Conservation (phyloP, 495 filamentous ascomycete species). For the Neurospora sublineolata region DNA sequence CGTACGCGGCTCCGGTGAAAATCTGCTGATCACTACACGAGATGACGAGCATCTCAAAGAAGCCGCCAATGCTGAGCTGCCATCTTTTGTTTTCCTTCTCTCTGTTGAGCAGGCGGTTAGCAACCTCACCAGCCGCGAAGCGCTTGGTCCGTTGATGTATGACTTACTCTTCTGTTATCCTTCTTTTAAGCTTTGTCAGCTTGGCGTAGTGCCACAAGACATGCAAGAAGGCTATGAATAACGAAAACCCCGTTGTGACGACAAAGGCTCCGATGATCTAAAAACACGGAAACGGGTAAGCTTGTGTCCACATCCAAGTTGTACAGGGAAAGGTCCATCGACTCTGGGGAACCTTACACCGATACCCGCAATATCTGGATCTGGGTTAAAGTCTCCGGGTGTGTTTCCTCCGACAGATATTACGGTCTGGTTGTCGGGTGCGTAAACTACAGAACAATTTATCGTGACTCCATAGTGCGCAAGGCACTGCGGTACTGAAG, state of each 20-base stretch:
- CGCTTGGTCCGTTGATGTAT: background rate
- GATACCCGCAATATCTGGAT: slow-evolving; percentile 9
- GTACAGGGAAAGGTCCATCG: background rate
- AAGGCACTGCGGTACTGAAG: slow-evolving; percentile 15
- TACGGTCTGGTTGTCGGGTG: background rate
- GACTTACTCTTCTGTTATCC: slow-evolving; percentile 7
- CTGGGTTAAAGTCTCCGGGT: slow-evolving; percentile 1
- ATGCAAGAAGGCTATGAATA: slow-evolving; percentile 7
- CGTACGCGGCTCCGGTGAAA: slow-evolving; percentile 27
- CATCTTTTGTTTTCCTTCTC: background rate
- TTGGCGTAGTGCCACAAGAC: slow-evolving; percentile 13
- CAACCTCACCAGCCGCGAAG: background rate
- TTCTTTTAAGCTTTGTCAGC: background rate
- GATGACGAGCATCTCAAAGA: slow-evolving; percentile 24
- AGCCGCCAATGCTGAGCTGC: slow-evolving; percentile 15
- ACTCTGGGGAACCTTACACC: slow-evolving; percentile 1
- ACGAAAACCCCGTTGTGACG: slow-evolving; percentile 16
- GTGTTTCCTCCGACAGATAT: background rate
- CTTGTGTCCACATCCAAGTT: background rate
- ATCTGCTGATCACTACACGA: slow-evolving; percentile 30
- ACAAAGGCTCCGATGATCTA: slow-evolving; percentile 23
- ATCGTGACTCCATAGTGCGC: slow-evolving; percentile 11
- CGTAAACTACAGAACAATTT: slow-evolving; percentile 6
- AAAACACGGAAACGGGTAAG: background rate
- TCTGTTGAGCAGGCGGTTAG: background rate